These are phyloP conservation scores for Globisporangium uncinulatum DNA, from an alignment of 352 stramenopile genomes.

Conservation along the genomic window DNA sequence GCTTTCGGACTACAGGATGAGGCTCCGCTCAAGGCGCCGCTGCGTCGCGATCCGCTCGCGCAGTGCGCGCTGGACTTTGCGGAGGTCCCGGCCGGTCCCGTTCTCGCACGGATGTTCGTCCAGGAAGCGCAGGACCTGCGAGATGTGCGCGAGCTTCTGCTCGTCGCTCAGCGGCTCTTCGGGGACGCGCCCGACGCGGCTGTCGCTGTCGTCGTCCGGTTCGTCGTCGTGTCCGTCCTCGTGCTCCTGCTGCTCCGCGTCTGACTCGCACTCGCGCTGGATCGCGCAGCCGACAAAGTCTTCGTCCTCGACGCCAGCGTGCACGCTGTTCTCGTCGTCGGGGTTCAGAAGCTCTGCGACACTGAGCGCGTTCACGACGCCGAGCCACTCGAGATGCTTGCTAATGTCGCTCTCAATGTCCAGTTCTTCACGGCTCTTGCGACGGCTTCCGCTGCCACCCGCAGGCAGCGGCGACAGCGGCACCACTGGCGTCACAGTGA, in stretches of 20 bases:
- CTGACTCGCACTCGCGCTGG: conserved; percentile 6
- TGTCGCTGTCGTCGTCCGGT: too few species aligned
- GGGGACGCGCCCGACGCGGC: too few species aligned
- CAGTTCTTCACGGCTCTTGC: conserved; percentile 5
- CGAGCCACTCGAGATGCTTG: conserved; percentile 11
- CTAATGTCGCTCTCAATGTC: conserved; percentile 4
- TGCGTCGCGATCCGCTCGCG: conserved; percentile 5
- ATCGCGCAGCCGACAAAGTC: conserved; percentile 12
- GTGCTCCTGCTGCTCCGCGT: background rate
- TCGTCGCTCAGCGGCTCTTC: conserved; percentile 4
- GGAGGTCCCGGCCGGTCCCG: conserved; percentile 4
- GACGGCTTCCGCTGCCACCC: too few species aligned
- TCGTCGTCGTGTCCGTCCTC: background rate
- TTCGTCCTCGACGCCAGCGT: conserved; percentile 8
- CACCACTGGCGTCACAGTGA: background rate
- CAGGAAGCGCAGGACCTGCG: conserved; percentile 7
- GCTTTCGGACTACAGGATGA: background rate
- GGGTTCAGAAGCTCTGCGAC: conserved; percentile 6
- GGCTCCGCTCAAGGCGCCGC: background rate
- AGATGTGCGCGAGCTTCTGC: conserved; percentile 10
- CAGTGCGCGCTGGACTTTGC: conserved; percentile 10
- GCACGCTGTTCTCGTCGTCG: conserved; percentile 9
- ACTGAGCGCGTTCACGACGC: background rate
- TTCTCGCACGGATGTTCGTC: conserved; percentile 5
- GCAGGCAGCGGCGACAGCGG: background rate